Conservation (phyloP, 1,284 basidiomycete genomes). For the Leccinum solheimii region DNA sequence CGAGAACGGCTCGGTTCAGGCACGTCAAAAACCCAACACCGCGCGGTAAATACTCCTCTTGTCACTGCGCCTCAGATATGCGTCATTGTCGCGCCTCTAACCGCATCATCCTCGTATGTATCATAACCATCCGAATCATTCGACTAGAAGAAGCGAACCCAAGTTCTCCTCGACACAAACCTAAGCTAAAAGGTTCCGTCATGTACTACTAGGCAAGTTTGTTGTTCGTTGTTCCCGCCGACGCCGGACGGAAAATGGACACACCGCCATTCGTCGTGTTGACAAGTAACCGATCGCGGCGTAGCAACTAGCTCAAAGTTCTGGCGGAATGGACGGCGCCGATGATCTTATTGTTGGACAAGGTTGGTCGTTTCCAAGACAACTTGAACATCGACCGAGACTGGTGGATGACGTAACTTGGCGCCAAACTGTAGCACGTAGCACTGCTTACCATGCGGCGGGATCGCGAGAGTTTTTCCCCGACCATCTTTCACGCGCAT, state of each 20-base stretch:
- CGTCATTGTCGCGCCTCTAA: neutral
- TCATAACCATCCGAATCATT: neutral
- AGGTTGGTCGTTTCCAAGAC: neutral
- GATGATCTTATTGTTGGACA: neutral
- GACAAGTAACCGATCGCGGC: neutral
- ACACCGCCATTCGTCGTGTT: neutral
- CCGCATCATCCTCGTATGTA: neutral
- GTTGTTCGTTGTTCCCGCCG: neutral
- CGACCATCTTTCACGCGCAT: neutral
- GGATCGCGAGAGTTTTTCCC: neutral
- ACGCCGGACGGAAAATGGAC: neutral
- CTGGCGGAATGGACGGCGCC: neutral
- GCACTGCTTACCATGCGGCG: neutral
- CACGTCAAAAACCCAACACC: neutral
- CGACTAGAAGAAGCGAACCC: neutral
- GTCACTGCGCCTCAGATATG: neutral
- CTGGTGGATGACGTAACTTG: neutral
- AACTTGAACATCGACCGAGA: neutral
- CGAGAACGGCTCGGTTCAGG: neutral
- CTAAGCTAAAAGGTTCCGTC: neutral
- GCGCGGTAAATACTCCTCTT: neutral
- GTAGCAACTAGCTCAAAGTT: neutral
- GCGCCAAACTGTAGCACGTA: neutral
- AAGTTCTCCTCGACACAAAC: neutral
- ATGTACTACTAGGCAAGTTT: neutral